Evolutionary conservation across 345 rosid genomes (phyloP).

Genomic region (Tarenaya hassleriana): DNA sequence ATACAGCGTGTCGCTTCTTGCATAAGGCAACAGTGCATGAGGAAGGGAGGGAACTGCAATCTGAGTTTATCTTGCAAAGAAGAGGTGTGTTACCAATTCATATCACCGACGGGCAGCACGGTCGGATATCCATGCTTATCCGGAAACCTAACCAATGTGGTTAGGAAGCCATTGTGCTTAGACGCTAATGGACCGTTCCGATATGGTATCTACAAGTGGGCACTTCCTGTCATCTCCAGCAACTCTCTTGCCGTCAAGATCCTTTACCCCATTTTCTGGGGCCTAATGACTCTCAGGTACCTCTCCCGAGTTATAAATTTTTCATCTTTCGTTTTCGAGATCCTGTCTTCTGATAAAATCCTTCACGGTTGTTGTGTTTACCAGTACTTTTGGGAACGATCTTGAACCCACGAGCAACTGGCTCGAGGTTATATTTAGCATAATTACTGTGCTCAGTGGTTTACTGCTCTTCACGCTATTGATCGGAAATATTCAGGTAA

Average conservation of each 20-base stretch:
- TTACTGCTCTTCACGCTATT: constrained; percentile 73
- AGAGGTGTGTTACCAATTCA: constrained; percentile 49
- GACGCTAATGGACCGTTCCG: constrained; percentile 55
- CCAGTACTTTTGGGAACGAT: constrained; percentile 78
- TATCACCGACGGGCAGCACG: constrained; percentile 26
- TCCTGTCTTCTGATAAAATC: background rate
- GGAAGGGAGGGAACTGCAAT: constrained; percentile 33
- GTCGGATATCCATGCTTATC: constrained; percentile 40
- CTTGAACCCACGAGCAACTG: constrained; percentile 78
- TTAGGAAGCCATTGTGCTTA: constrained; percentile 53
- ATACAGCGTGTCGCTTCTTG: constrained; percentile 76
- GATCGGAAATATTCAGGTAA: constrained; percentile 86
- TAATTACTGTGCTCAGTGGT: constrained; percentile 66
- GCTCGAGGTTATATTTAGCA: constrained; percentile 74
- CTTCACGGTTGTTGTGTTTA: constrained; percentile 8
- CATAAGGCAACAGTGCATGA: constrained; percentile 56
- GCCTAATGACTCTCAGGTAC: constrained; percentile 82
- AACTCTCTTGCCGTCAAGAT: constrained; percentile 71
- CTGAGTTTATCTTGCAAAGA: constrained; percentile 61
- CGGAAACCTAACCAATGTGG: constrained; percentile 37
- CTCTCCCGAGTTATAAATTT: background rate
- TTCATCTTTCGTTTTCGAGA: constrained; percentile 4
- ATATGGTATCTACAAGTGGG: constrained; percentile 67
- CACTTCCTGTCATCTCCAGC: constrained; percentile 83
- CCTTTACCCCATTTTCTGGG: constrained; percentile 92